Evolutionary conservation across 208 protist genomes (phyloP).

Genomic region (Lotmaria passim): DNA sequence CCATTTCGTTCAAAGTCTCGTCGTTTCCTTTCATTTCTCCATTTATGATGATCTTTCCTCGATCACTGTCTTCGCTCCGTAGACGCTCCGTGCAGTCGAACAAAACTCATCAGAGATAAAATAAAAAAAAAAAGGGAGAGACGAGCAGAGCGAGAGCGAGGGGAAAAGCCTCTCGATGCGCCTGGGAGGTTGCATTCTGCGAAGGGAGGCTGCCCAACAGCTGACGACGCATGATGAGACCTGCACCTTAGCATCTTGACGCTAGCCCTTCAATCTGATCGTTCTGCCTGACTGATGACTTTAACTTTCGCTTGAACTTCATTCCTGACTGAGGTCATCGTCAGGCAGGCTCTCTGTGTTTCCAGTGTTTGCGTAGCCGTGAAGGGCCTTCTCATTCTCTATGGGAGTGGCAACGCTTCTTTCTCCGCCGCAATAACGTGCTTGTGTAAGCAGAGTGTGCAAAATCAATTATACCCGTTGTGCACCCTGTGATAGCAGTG

Average conservation of each 20-base stretch:
- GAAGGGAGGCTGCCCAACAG: no score
- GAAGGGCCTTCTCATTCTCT: no score
- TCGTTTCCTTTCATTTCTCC: no score
- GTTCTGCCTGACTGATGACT: conserved; percentile 27
- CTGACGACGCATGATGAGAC: conserved; percentile 6
- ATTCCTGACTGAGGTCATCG: conserved; percentile 28
- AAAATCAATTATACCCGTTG: not conserved
- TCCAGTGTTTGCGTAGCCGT: no score
- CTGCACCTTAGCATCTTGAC: conserved; percentile 39
- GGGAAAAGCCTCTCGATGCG: not conserved
- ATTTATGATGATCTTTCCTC: conserved; percentile 31
- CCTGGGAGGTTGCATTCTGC: not conserved
- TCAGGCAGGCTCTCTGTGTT: no score
- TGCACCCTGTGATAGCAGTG: conserved; percentile 19
- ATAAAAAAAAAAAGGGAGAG: no score
- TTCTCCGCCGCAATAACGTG: no score
- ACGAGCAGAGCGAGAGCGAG: not conserved
- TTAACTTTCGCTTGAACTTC: conserved; percentile 34
- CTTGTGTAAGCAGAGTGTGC: conserved; percentile 3
- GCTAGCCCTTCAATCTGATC: conserved; percentile 70
- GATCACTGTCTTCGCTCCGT: not conserved
- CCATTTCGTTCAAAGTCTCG: no score
- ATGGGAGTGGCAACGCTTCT: no score
- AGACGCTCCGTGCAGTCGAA: conserved; percentile 15
- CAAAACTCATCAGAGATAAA: conserved; percentile 32